Evolutionary conservation across 345 rosid genomes (phyloP).

Genomic region (Garcia nutans): DNA sequence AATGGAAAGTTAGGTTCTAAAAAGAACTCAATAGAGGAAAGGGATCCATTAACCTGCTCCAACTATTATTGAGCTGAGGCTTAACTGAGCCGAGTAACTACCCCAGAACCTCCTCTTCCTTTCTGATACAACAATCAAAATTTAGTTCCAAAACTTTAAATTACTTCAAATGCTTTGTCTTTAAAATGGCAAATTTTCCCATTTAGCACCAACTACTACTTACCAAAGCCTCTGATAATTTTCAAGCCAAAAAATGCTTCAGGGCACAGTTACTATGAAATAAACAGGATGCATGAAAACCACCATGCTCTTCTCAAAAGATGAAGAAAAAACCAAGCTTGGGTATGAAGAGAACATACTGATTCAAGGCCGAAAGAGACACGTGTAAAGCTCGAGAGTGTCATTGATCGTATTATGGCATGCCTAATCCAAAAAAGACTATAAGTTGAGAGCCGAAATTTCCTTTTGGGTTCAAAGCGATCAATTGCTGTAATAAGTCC

Average conservation of each 20-base stretch:
- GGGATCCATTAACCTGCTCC: not conserved
- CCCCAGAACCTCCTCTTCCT: not conserved
- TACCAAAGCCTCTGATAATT: not conserved
- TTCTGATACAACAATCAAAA: not conserved
- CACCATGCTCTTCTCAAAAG: not conserved
- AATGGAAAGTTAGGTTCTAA: not conserved
- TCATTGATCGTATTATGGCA: conserved; percentile 85
- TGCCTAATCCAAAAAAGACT: conserved; percentile 93
- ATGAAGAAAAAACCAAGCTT: conserved; percentile 5
- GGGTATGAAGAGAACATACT: conserved; percentile 39
- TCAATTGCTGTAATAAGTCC: conserved; percentile 93
- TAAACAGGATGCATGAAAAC: not conserved
- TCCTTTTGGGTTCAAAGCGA: conserved; percentile 83
- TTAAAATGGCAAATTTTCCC: not conserved
- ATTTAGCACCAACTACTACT: not conserved
- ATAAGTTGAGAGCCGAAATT: conserved; percentile 77
- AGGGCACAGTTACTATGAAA: not conserved
- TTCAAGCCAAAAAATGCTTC: no score
- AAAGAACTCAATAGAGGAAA: not conserved
- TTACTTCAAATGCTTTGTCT: not conserved
- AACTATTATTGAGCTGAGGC: not conserved
- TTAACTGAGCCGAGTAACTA: not conserved
- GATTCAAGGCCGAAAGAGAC: conserved; percentile 92
- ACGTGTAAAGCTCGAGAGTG: conserved; percentile 76
- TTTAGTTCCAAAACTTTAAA: not conserved